Percentiles rank a stretch among this genome's conserved stretches.
Conservation (phyloP, 495 filamentous ascomycete genomes). For the Terfezia claveryi region DNA sequence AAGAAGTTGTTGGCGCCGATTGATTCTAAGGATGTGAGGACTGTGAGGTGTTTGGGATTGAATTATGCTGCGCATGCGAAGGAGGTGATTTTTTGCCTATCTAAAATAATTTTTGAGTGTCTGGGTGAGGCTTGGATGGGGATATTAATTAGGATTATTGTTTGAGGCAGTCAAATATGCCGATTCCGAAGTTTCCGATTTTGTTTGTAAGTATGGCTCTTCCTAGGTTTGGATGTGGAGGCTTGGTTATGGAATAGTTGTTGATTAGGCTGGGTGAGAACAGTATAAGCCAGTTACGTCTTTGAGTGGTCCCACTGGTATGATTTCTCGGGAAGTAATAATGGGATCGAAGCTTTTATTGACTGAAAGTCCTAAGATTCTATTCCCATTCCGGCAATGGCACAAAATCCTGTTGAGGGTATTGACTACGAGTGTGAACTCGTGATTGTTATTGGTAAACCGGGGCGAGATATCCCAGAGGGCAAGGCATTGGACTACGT, state of each 20-base stretch:
- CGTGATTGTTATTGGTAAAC: slow-evolving; percentile 53
- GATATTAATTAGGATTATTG: no score
- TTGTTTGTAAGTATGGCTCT: slow-evolving; percentile 35
- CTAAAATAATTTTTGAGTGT: background rate
- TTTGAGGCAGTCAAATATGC: slow-evolving; percentile 33
- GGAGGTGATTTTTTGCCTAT: slow-evolving; percentile 27
- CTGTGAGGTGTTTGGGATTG: slow-evolving; percentile 57
- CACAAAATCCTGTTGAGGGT: slow-evolving; percentile 31
- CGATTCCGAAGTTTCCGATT: slow-evolving; percentile 53
- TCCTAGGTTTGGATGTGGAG: background rate
- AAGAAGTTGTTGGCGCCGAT: slow-evolving; percentile 46
- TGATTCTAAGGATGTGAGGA: slow-evolving; percentile 41
- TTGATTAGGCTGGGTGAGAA: no score
- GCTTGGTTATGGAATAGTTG: no score
- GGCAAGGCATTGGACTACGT: slow-evolving; percentile 48
- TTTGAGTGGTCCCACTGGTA: slow-evolving; percentile 44
- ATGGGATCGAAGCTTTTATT: background rate
- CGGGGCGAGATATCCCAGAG: slow-evolving; percentile 44
- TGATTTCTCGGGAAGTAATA: background rate
- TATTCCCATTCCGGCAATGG: slow-evolving; percentile 9
- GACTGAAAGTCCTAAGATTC: background rate
- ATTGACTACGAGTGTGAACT: slow-evolving; percentile 77
- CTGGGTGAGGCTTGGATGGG: no score
- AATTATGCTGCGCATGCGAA: slow-evolving; percentile 68
- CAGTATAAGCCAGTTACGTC: slow-evolving; percentile 60